Percentiles rank a stretch among this genome's conserved stretches.
phyloP scores from a whole-genome alignment of 129 eudicot genomes.

The Tagetes patula region DNA sequence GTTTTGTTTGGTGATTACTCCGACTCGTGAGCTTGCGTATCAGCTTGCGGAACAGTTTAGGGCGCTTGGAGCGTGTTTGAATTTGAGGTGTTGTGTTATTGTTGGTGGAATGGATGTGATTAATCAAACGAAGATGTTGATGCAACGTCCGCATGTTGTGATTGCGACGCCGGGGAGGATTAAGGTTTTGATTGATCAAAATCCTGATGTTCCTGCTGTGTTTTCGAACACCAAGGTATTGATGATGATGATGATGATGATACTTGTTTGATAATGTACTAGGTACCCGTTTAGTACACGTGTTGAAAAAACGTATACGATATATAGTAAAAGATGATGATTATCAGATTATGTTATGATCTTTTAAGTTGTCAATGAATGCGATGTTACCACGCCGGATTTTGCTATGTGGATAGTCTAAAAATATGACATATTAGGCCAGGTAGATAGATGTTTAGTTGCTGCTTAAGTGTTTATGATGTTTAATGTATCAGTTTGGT shows the following conservation, averaged over 20 bases:
- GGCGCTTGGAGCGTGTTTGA: constrained; percentile 78
- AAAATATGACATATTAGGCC: too few species aligned
- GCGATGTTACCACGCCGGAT: too few species aligned
- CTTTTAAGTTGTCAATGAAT: too few species aligned
- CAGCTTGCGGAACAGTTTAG: constrained; percentile 92
- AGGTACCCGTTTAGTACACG: too few species aligned
- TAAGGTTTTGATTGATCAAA: constrained; percentile 67
- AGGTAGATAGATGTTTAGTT: background rate
- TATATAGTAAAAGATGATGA: too few species aligned
- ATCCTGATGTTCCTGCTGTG: constrained; percentile 72
- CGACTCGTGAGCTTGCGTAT: constrained; percentile 84
- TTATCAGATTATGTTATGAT: too few species aligned
- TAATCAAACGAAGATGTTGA: constrained; percentile 54
- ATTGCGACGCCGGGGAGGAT: constrained; percentile 88
- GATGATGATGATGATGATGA: too few species aligned
- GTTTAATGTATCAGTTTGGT: background rate
- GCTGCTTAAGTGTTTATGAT: background rate
- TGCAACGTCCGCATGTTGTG: constrained; percentile 82
- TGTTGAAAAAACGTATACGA: too few species aligned
- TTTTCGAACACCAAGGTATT: constrained; percentile 76
- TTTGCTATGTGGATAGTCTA: too few species aligned
- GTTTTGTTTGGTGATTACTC: constrained; percentile 74
- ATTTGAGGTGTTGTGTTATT: constrained; percentile 56
- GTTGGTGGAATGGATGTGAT: constrained; percentile 93
- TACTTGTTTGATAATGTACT: too few species aligned